Percentiles rank a stretch among this genome's conserved stretches.
phyloP scores from a whole-genome alignment of 2,329 filamentous ascomycete genomes.

The Talaromyces sp. region DNA sequence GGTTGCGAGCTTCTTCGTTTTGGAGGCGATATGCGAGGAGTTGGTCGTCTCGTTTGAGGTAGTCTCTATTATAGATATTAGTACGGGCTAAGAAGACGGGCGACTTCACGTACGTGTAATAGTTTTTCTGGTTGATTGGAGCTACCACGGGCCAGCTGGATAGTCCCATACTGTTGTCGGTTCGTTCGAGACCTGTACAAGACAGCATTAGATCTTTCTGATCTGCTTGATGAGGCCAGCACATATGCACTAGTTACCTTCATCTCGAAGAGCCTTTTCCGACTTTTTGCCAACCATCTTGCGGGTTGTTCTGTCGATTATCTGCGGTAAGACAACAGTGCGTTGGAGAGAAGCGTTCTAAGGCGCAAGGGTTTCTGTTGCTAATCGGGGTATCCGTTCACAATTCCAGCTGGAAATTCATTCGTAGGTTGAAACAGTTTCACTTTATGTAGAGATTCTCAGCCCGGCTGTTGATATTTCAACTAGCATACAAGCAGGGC shows the following conservation, averaged over 20 bases:
- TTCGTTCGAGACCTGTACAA: constrained; percentile 80
- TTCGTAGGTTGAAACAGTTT: too few species aligned
- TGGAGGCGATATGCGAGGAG: constrained; percentile 83
- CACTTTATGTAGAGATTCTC: too few species aligned
- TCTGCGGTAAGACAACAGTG: background rate
- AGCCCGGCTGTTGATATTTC: too few species aligned
- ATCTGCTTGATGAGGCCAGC: too few species aligned
- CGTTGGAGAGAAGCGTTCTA: background rate
- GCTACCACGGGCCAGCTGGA: constrained; percentile 87
- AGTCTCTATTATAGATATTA: constrained; percentile 59
- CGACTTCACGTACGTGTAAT: constrained; percentile 71
- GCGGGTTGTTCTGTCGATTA: constrained; percentile 1
- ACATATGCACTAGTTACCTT: constrained; percentile 35
- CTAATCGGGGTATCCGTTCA: background rate
- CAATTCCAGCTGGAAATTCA: background rate
- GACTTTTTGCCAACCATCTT: constrained; percentile 64
- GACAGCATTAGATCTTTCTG: background rate
- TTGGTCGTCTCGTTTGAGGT: constrained; percentile 97
- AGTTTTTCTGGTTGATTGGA: constrained; percentile 99
- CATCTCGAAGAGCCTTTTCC: constrained; percentile 57
- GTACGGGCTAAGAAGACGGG: background rate
- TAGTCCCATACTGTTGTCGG: constrained; percentile 96
- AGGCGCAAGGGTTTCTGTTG: background rate
- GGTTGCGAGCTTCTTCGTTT: constrained; percentile 77
- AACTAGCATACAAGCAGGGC: too few species aligned